Conservation (phyloP, 2,329 filamentous ascomycete genomes). For the Phyllosticta citrichinensis region DNA sequence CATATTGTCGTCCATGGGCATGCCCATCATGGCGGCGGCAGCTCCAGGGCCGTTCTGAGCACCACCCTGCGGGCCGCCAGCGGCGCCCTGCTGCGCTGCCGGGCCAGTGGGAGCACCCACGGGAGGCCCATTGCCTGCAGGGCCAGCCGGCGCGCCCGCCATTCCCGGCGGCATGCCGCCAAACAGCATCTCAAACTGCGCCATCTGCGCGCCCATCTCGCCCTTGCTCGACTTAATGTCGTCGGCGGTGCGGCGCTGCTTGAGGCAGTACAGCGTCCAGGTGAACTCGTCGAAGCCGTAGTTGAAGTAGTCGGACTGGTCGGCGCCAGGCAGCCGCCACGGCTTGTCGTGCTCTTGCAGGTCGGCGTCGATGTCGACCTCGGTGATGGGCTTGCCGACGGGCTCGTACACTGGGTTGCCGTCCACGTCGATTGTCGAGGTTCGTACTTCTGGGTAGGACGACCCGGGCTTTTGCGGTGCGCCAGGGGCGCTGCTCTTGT, state of each 20-base stretch:
- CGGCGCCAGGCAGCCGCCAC: conserved; percentile 88
- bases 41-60: conserved; percentile 12
- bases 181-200: conserved; percentile 50
- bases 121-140: conserved; percentile 15
- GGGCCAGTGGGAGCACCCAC: conserved; percentile 23
- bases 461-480: conserved; percentile 33
- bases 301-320: conserved; percentile 96
- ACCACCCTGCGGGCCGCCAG: not conserved
- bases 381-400: conserved; percentile 62
- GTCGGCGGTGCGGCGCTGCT: conserved; percentile 69
- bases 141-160: conserved; percentile 16
- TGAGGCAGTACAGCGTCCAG: conserved; percentile 87
- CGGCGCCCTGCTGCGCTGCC: conserved; percentile 11
- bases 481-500: conserved; percentile 6
- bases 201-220: conserved; percentile 49
- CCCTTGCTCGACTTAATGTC: conserved; percentile 76
- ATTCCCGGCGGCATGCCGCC: conserved; percentile 16
- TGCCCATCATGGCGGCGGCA: conserved; percentile 21
- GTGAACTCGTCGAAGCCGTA: conserved; percentile 98
- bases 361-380: conserved; percentile 43
- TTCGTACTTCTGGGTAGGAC: conserved; percentile 57
- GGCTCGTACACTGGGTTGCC: conserved; percentile 62
- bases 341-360: conserved; percentile 69
- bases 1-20: conserved; percentile 43
- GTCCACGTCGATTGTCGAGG: conserved; percentile 77